Base-by-base conservation (phyloP, 805 yeast genomes). In the Ogataea trehalophila region DNA sequence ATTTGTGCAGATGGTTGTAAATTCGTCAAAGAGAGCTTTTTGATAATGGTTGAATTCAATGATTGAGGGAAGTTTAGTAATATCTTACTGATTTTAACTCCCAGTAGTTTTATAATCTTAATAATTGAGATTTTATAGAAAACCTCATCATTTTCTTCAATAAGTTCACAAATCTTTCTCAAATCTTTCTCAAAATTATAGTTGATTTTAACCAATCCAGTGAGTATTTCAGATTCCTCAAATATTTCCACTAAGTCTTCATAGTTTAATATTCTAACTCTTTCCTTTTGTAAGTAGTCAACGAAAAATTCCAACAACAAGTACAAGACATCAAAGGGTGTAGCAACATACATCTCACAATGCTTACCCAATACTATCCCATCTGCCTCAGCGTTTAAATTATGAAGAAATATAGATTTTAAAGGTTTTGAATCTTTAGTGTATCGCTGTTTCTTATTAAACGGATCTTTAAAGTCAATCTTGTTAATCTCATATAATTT, bases 121-220 rank as follows among this genome's bases (percentile, higher is more conserved):
- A 54, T 57, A 3, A 61, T 48, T 1, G 78, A 70, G 31, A 75
- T 70, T 56, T 73, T 78, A 61, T 66, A 76, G 49, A 73, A 77
- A 2, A 47, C 40, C 39, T 74, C 77, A 29, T 69, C 80, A 16
- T 67, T 72, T 47, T 75, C 81, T 23, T 60, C 65, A 3, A 73
- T 62, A 1, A 55, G 48, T 31, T 75, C 79, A 41, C 74, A 65
- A 7, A 76, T 66, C n/a, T 51, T 45, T 0, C 45, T 46, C 31
- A 80, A 50, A 4, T 65, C 51, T 0, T 31, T 29, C 16, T 52
- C 49, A 22, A 72, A 51, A 4, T 49, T 49, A 41, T 71, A 49
- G 2, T 48, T 49, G 1, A 58, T 37, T 6, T 61, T 59, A 7
- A 63, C 50, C 6, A 70, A 42, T 14, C 36, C 42, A 1, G 23